Percentiles rank a stretch among this genome's conserved stretches.
Conservation (phyloP, 768 basidiomycete genomes). For the Pisolithus marmoratus region DNA sequence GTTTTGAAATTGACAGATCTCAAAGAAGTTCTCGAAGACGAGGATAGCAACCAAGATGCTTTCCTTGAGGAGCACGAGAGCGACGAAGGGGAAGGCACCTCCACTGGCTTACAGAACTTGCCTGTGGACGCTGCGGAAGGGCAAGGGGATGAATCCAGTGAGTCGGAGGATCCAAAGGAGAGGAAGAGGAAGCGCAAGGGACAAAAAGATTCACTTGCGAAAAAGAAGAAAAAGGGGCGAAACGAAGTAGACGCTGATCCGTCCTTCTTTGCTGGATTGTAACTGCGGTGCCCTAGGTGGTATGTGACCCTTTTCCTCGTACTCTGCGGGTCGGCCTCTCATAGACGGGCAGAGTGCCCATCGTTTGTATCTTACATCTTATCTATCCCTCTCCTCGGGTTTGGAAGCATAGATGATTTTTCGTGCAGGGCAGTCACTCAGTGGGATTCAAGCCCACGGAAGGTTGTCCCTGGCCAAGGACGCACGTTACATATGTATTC, state of each 20-base stretch:
- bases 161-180: slow-evolving; percentile 27
- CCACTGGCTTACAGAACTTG: slow-evolving; percentile 6
- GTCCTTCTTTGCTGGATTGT: slow-evolving; percentile 66
- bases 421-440: no score
- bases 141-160: slow-evolving; percentile 19
- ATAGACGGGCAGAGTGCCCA: no score
- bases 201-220: slow-evolving; percentile 42
- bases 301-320: neutral
- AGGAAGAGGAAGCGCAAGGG: slow-evolving; percentile 55
- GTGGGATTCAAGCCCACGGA: no score
- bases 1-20: slow-evolving; percentile 80
- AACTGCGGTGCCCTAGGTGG: slow-evolving; percentile 2
- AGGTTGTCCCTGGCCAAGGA: no score
- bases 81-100: slow-evolving; percentile 9
- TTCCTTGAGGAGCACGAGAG: slow-evolving; percentile 17
- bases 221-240: slow-evolving; percentile 47
- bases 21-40: slow-evolving; percentile 58
- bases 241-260: slow-evolving; percentile 53
- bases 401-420: no score
- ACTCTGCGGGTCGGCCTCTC: no score
- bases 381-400: no score
- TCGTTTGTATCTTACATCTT: no score
- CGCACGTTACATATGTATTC: no score
- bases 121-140: slow-evolving; percentile 8
- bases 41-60: slow-evolving; percentile 26